phyloP scores from a whole-genome alignment of 73 alveolate species.

The Tetrahymena borealis region DNA sequence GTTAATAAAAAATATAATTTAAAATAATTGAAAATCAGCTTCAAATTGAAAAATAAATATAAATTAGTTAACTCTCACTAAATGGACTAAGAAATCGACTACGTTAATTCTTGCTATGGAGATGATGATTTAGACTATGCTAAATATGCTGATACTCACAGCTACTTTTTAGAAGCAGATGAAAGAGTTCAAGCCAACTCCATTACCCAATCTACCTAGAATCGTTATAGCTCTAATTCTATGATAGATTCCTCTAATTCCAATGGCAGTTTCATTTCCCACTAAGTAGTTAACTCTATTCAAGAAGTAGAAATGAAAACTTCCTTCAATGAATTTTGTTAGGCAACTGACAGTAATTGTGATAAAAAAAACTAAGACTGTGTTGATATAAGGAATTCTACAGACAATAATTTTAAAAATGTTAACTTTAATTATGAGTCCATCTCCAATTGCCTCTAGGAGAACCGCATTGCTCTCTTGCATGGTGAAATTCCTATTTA shows the following conservation, averaged over 20 bases:
- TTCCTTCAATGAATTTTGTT: not conserved
- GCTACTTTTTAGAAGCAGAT: not conserved
- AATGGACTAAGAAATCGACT: slow-evolving; percentile 1
- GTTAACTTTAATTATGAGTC: not conserved
- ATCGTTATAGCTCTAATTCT: too few species aligned
- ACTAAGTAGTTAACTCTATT: not conserved
- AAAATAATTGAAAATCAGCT: not conserved
- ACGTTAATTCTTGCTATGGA: not conserved
- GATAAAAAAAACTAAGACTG: not conserved
- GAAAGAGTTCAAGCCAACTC: not conserved
- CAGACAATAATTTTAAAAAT: not conserved
- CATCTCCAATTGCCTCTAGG: not conserved
- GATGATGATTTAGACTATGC: not conserved
- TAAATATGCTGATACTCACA: not conserved
- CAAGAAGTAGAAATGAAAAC: not conserved
- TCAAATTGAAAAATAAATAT: not conserved
- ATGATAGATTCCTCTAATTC: not conserved
- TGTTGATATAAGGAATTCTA: not conserved
- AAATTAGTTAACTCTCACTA: not conserved
- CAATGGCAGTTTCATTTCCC: not conserved
- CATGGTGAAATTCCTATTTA: not conserved
- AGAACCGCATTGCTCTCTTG: not conserved
- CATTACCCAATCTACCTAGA: not conserved
- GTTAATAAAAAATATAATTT: not conserved
- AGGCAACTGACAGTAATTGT: not conserved